These are phyloP conservation scores for Monosporascus sp. DNA, from an alignment of 2,329 filamentous ascomycete genomes.

Conservation along the genomic window DNA sequence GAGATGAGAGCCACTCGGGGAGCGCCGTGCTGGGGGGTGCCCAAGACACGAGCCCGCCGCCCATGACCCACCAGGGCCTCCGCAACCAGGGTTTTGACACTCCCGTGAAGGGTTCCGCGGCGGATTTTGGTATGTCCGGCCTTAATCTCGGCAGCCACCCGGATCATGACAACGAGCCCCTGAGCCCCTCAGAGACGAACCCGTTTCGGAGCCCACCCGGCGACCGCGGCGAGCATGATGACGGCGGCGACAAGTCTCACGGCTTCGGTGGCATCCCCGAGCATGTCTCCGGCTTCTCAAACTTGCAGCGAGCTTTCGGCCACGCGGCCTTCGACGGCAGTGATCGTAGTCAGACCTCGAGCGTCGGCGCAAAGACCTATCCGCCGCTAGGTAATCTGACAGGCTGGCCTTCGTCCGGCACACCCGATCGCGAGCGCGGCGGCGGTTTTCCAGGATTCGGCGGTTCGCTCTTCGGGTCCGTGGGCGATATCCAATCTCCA, in stretches of 20 bases:
- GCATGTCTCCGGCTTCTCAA: conserved; percentile 41
- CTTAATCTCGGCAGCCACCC: conserved; percentile 53
- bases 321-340: conserved; percentile 60
- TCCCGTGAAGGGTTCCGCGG: conserved; percentile 47
- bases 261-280: conserved; percentile 50
- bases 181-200: conserved; percentile 93
- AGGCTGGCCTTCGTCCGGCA: conserved; percentile 61
- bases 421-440: conserved; percentile 60
- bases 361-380: conserved; percentile 74
- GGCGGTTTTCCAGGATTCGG: conserved; percentile 60
- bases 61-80: conserved; percentile 27
- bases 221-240: conserved; percentile 60
- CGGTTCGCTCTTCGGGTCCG: conserved; percentile 71
- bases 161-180: conserved; percentile 60
- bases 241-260: conserved; percentile 43
- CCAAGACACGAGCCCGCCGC: conserved; percentile 58
- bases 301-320: conserved; percentile 38
- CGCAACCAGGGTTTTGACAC: conserved; percentile 44
- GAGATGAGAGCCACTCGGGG: conserved; percentile 59
- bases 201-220: conserved; percentile 88
- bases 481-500: conserved; percentile 74
- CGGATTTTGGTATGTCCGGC: conserved; percentile 60
- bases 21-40: conserved; percentile 71
- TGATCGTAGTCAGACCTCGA: conserved; percentile 90
- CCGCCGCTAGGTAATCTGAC: conserved; percentile 55